Conservation (phyloP, 768 basidiomycete genomes). For the Hericium coralloides region DNA sequence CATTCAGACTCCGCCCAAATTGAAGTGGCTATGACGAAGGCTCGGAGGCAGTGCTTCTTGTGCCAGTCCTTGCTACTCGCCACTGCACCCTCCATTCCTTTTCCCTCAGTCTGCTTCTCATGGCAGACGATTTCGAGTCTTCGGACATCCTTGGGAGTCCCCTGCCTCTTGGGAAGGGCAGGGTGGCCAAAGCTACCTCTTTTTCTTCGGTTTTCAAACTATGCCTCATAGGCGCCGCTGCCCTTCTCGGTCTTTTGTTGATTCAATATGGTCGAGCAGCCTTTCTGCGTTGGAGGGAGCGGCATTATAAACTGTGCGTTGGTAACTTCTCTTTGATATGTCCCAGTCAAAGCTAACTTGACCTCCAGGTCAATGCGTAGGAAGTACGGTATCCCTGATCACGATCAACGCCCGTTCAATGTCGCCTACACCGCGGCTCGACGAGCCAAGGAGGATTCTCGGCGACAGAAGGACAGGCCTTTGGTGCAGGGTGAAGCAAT, state of each 20-base stretch:
- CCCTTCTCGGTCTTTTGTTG: conserved; percentile 20
- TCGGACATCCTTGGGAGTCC: conserved; percentile 66
- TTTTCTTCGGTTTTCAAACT: conserved; percentile 11
- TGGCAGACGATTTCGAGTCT: conserved; percentile 48
- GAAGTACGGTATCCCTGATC: conserved; percentile 77
- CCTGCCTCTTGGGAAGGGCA: conserved; percentile 18
- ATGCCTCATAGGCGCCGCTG: conserved; percentile 7
- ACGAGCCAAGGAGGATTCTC: conserved; percentile 40
- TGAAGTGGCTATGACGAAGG: not conserved
- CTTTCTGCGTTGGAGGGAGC: conserved; percentile 52
- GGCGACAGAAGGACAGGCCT: not conserved
- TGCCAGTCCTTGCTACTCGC: conserved; percentile 6
- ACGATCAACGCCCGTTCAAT: conserved; percentile 75
- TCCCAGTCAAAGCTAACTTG: not conserved
- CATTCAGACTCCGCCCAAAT: not conserved
- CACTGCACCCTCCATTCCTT: conserved; percentile 7
- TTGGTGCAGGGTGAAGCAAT: no score
- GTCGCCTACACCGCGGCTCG: conserved; percentile 76
- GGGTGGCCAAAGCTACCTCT: conserved; percentile 7
- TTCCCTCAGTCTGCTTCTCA: conserved; percentile 24
- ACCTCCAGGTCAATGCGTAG: conserved; percentile 55
- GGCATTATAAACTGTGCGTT: conserved; percentile 55
- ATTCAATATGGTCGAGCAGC: conserved; percentile 22
- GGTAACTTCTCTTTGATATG: conserved; percentile 1
- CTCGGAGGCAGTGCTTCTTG: conserved; percentile 5